phyloP scores from a whole-genome alignment of 345 rosid genomes.

The Xanthoceras sorbifolium region DNA sequence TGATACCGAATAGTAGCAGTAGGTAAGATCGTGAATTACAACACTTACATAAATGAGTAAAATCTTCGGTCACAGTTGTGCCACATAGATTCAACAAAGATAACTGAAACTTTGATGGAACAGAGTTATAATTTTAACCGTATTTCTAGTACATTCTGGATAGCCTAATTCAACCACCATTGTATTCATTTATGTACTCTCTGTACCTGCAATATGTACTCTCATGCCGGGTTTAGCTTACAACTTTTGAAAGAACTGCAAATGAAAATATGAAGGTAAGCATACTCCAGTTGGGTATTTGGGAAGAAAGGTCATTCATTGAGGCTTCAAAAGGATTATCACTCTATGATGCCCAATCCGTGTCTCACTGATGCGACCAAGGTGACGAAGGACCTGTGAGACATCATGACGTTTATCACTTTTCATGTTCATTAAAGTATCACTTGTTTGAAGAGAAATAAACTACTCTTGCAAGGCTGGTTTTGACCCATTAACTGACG shows the following conservation, averaged over 20 bases:
- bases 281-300: background rate
- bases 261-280: background rate
- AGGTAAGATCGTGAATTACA: background rate
- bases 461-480: background rate
- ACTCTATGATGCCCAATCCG: constrained; percentile 79
- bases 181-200: background rate
- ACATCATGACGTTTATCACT: constrained; percentile 16
- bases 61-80: background rate
- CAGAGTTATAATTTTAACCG: background rate
- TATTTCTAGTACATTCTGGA: background rate
- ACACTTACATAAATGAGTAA: background rate
- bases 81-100: background rate
- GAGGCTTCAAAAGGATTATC: constrained; percentile 68
- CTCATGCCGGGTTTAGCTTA: background rate
- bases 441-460: background rate
- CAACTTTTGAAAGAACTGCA: background rate
- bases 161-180: background rate
- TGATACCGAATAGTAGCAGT: background rate
- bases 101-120: background rate
- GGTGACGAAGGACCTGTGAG: constrained; percentile 84
- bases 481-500: background rate
- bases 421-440: background rate
- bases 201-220: background rate
- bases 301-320: constrained; percentile 27
- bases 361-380: constrained; percentile 80